phyloP scores from a whole-genome alignment of 306 rosid genomes.

The Castanea sativa region DNA sequence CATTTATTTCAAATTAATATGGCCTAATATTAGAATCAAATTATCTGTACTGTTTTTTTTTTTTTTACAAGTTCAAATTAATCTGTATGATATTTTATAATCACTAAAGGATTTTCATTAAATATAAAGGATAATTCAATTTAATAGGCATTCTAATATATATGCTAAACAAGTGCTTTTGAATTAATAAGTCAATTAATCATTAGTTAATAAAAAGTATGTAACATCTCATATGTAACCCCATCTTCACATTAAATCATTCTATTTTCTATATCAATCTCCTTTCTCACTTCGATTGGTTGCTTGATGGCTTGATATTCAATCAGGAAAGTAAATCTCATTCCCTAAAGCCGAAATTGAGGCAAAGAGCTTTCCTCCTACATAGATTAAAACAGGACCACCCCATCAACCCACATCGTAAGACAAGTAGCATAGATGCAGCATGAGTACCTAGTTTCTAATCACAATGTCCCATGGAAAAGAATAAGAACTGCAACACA shows the following conservation, averaged over 20 bases:
- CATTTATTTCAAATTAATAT: background rate
- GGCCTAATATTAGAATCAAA: background rate
- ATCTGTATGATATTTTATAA: background rate
- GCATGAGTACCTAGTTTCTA: background rate
- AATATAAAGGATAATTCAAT: background rate
- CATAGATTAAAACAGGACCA: background rate
- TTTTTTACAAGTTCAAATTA: background rate
- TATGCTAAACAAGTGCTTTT: background rate
- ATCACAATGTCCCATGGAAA: background rate
- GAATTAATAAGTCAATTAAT: background rate
- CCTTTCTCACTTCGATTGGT: background rate
- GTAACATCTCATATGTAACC: background rate
- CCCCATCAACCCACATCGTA: background rate
- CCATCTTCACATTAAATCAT: background rate
- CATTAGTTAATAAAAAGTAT: background rate
- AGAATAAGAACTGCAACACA: background rate
- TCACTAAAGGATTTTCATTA: background rate
- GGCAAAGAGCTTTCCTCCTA: background rate
- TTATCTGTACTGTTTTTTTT: too few relatives aligned
- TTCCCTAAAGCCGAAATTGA: background rate
- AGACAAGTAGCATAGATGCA: background rate
- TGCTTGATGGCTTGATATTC: too few relatives aligned
- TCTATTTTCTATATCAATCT: background rate
- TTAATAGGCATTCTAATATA: background rate
- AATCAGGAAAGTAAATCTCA: background rate